Base-by-base conservation (phyloP, 1,284 basidiomycete genomes). In the Hemileia vastatrix region DNA sequence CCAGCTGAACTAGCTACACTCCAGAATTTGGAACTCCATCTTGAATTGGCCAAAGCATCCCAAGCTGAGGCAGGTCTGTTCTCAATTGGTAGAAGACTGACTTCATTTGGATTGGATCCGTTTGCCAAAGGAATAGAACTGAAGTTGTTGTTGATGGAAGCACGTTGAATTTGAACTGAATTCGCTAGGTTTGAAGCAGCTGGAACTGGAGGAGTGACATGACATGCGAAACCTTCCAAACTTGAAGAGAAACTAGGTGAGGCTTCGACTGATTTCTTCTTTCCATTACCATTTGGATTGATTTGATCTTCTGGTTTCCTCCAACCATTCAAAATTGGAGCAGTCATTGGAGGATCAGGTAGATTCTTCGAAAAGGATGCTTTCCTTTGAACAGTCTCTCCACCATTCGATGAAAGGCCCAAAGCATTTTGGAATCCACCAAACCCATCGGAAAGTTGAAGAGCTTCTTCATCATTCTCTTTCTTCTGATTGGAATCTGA, bases 141-240 rank as follows among this genome's bases (percentile, higher is more conserved):
- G 36, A 11, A 40, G 15, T 40, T 15, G 15, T 40, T 9, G 15
- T 9, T 40, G 36, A 40, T 11, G 15, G 36, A 40, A 40, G 36
- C 36, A 40, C 36, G 36, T 40, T 15, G 8, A 15, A 40, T 15
- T 40, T 40, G 36, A 40, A 40, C 36, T 15, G 6, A 40, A 40
- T 9, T 11, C 8, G 8, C 15, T 44, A 18, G 61, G 57, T 64
- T 56, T 11, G 48, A 31, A 31, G 49, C 52, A n/a, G 31, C 3
- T 11, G 59, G 52, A 40, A 45, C 23, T 4, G 59, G 62, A 13
- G 69, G 69, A n/a, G 68, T 71, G 11, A 67, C 57, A 62, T 70
- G 70, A 61, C 67, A 67, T n/a, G 62, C 63, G 36, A 71, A 71
- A 9, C 67, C 70, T 52, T 69, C 69, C 56, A 71, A 63, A 36